phyloP scores from a whole-genome alignment of 2,329 filamentous ascomycete genomes.

The Fulvia fulva region DNA sequence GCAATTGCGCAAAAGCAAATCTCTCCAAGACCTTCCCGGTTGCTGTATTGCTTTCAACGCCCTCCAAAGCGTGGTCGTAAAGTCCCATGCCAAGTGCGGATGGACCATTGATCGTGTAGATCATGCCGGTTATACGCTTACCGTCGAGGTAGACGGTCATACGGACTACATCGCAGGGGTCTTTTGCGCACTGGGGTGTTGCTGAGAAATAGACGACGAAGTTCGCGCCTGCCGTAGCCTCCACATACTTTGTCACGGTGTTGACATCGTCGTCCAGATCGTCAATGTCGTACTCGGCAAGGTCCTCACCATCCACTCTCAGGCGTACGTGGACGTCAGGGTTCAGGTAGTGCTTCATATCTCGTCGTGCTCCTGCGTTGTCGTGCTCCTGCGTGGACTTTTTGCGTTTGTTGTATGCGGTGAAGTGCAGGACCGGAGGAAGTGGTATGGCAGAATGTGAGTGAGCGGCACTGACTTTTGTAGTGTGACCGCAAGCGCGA shows the following conservation, averaged over 20 bases:
- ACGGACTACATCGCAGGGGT: conserved; percentile 5
- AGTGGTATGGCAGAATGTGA: too few relatives aligned
- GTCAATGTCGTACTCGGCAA: conserved; percentile 18
- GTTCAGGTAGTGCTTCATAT: conserved; percentile 8
- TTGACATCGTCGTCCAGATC: not conserved
- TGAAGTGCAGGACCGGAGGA: too few relatives aligned
- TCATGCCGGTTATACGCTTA: not conserved
- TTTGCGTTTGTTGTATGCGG: too few relatives aligned
- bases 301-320: conserved; percentile 1
- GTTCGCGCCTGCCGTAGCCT: conserved; percentile 12
- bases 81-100: not conserved
- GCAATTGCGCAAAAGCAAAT: conserved; percentile 18
- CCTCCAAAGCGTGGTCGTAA: not conserved
- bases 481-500: too few relatives aligned
- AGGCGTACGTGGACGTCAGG: conserved; percentile 13
- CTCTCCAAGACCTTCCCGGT: not conserved
- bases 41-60: not conserved
- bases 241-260: conserved; percentile 14
- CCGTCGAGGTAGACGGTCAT: conserved; percentile 16
- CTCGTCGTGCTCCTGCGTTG: too few relatives aligned
- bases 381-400: too few relatives aligned
- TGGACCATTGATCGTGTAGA: not conserved
- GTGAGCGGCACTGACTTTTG: too few relatives aligned
- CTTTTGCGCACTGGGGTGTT: not conserved
- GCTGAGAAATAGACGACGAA: conserved; percentile 10